These are phyloP conservation scores for Juncus effusus DNA, from an alignment of 176 grass and related monocot genomes.

Conservation along the genomic window DNA sequence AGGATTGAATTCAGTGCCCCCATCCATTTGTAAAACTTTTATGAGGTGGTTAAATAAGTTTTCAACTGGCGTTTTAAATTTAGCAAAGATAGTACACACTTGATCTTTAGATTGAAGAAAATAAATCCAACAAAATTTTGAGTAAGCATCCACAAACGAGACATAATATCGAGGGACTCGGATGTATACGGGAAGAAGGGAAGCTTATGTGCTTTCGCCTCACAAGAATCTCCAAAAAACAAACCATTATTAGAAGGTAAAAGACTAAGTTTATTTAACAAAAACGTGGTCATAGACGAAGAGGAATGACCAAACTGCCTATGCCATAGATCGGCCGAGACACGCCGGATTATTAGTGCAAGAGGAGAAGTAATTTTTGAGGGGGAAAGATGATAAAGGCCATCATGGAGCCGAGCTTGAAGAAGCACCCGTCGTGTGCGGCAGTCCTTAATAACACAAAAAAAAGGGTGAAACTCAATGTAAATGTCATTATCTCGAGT, in stretches of 20 bases:
- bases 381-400: not conserved
- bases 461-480: not conserved
- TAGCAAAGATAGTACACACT: not conserved
- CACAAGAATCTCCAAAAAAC: no score
- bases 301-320: not conserved
- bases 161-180: constrained; percentile 1
- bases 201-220: not conserved
- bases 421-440: not conserved
- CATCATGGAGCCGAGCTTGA: not conserved
- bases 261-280: not conserved
- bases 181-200: not conserved
- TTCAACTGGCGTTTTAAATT: not conserved
- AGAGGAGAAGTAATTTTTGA: not conserved
- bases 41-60: not conserved
- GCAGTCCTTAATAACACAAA: constrained; percentile 17
- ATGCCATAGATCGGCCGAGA: not conserved
- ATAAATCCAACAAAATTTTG: constrained; percentile 2
- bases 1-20: not conserved
- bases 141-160: constrained; percentile 11
- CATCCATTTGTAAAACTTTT: not conserved
- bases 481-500: not conserved
- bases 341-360: not conserved
- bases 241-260: not conserved
- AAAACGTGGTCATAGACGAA: not conserved
- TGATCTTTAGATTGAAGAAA: not conserved